Percentiles rank a stretch among this genome's conserved stretches.
Evolutionary conservation across 768 basidiomycete genomes (phyloP).

Genomic region (Lactarius hengduanensis): DNA sequence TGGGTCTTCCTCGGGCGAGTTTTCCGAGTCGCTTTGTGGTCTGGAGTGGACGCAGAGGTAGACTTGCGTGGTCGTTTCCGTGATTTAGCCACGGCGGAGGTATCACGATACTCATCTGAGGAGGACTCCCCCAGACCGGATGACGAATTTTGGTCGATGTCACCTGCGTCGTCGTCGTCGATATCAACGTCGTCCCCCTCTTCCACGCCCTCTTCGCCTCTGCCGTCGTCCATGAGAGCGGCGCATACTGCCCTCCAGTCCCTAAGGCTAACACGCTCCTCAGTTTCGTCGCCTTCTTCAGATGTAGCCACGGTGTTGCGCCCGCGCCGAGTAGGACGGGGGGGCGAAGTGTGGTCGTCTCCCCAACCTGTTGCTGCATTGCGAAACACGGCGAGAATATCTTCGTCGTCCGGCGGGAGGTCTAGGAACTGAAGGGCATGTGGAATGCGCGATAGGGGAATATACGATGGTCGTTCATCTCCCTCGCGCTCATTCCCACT

Average conservation of each 20-base stretch:
- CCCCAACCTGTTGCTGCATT: constrained; percentile 77
- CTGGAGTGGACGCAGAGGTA: background rate
- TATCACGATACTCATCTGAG: constrained; percentile 20
- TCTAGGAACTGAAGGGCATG: constrained; percentile 60
- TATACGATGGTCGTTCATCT: constrained; percentile 34
- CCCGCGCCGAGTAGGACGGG: background rate
- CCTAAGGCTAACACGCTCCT: constrained; percentile 50
- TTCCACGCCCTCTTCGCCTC: constrained; percentile 33
- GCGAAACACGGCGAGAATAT: constrained; percentile 67
- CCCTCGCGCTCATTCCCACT: constrained; percentile 2
- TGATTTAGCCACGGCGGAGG: constrained; percentile 8
- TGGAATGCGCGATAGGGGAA: constrained; percentile 59
- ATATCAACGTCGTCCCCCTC: constrained; percentile 33
- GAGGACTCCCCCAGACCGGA: constrained; percentile 28
- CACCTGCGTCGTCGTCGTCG: constrained; percentile 28
- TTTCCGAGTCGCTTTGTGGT: background rate
- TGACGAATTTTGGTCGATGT: constrained; percentile 36
- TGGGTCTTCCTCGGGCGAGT: constrained; percentile 15
- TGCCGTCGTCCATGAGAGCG: constrained; percentile 49
- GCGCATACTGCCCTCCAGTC: constrained; percentile 84
- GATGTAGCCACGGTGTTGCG: constrained; percentile 27
- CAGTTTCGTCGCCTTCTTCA: constrained; percentile 29
- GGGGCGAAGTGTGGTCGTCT: constrained; percentile 21
- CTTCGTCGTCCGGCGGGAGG: constrained; percentile 60
- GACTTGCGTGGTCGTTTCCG: constrained; percentile 21